Evolutionary conservation across 306 rosid genomes (phyloP).

Genomic region (Cyamopsis tetragonoloba): DNA sequence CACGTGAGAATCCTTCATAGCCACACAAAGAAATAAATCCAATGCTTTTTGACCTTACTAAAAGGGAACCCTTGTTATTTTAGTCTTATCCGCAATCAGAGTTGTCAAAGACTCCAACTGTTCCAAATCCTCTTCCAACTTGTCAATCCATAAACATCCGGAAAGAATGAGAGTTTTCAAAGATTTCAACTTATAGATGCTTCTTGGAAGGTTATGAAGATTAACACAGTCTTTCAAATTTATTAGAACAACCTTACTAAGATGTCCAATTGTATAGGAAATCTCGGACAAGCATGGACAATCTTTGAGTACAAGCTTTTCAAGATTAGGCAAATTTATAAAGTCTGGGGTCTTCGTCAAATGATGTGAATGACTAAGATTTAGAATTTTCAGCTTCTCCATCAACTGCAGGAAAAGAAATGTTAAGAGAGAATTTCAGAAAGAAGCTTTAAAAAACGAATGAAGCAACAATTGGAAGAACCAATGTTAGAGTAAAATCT

Average conservation of each 20-base stretch:
- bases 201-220: slow-evolving; percentile 16
- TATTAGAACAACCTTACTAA: background rate
- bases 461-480: background rate
- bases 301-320: slow-evolving; percentile 12
- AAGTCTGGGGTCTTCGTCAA: slow-evolving; percentile 21
- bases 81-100: slow-evolving; percentile 20
- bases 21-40: slow-evolving; percentile 27
- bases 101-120: slow-evolving; percentile 12
- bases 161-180: slow-evolving; percentile 15
- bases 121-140: slow-evolving; percentile 8
- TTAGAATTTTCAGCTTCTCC: slow-evolving; percentile 16
- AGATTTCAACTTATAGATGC: slow-evolving; percentile 6
- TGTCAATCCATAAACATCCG: slow-evolving; percentile 14
- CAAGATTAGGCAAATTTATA: slow-evolving; percentile 19
- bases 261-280: slow-evolving; percentile 10
- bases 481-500: background rate
- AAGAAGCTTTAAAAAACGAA: background rate
- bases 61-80: slow-evolving; percentile 16
- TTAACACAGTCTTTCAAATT: slow-evolving; percentile 17
- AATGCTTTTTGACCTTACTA: background rate
- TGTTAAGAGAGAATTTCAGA: background rate
- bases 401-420: background rate
- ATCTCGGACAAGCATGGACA: slow-evolving; percentile 9
- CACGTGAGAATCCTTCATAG: slow-evolving; percentile 4
- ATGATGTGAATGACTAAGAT: slow-evolving; percentile 24